Base-by-base conservation (phyloP, 2,329 filamentous ascomycete species). In the Pyrenophora tritici-repentis region DNA sequence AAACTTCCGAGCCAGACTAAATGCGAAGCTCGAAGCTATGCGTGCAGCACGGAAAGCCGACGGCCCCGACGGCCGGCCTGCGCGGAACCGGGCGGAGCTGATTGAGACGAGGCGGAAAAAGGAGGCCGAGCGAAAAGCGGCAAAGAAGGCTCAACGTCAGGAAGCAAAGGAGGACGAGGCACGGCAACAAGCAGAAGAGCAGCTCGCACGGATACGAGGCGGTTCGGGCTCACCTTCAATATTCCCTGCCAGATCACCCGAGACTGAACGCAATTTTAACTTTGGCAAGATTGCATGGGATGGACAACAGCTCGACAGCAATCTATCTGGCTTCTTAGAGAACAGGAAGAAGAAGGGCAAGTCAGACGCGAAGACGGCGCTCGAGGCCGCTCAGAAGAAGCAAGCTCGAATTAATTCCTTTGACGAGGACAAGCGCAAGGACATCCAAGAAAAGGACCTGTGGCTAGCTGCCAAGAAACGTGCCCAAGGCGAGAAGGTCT, bases 261-360 rank as follows among this genome's bases (percentile, higher is more conserved):
- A 75, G 18, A 59, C 71, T 26, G 70, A 81, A 56, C 87, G 85
- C 67, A 89, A 87, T 76, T 95, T 96, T 71, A 86, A 90, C 5
- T 99, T 97, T 73, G 91, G 92, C 26, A 87, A 90, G 31, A 86
- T 99, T n/a, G 86, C 90, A 9, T 99, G 97, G 71, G 93, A 97
- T 69, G 93, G 93, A 33, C 83, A 90, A 43, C 83, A 88, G 56
- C 81, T 95, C 41, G 90, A 93, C 42, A 83, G 90, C 54, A 85
- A 87, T 50, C 80, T 89, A 14, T 78, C 79, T 4, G 78, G 77
- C 36, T 76, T 88, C 14, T 75, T 89, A 13, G 86, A 87, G 46
- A 82, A 85, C 55, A 83, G 83, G 67, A 90, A 89, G 77, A 87
- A 86, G 73, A 91, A 90, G 75, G 92, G 92, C 0, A 88, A 91